phyloP scores from a whole-genome alignment of 192 early-diverging fungal genomes.

The Diversispora epigaea region DNA sequence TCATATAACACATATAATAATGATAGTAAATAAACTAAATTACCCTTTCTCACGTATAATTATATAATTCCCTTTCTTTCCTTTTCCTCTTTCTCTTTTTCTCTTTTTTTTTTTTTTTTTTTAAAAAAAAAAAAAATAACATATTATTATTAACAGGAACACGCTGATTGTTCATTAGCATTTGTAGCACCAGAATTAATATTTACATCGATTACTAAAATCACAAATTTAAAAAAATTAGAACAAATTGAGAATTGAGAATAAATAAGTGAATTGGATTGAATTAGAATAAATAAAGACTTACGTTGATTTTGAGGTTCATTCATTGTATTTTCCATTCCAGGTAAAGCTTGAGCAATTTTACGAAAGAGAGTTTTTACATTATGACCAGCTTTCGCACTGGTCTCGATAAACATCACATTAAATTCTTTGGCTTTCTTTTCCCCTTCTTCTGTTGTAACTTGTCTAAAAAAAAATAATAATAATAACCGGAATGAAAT shows the following conservation, averaged over 20 bases:
- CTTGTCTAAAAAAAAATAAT: conserved; percentile 62
- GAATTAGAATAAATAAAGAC: background rate
- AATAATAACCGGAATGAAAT: background rate
- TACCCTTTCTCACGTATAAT: too few species aligned
- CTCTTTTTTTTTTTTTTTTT: too few species aligned
- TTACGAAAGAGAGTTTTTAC: conserved; percentile 97
- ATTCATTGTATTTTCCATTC: conserved; percentile 69
- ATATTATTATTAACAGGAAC: too few species aligned
- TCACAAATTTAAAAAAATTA: background rate
- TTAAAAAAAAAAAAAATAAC: too few species aligned
- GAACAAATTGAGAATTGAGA: background rate
- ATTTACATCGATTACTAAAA: conserved; percentile 55
- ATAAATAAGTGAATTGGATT: background rate
- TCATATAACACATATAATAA: too few species aligned
- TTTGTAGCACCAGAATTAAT: conserved; percentile 43
- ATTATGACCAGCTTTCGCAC: conserved; percentile 98
- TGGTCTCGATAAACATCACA: conserved; percentile 99
- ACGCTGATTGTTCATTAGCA: too few species aligned
- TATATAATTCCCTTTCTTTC: too few species aligned
- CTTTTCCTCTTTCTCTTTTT: too few species aligned
- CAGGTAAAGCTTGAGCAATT: conserved; percentile 89
- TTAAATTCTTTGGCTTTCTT: conserved; percentile 95
- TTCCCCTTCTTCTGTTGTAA: conserved; percentile 96
- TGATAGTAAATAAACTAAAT: too few species aligned
- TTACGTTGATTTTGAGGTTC: conserved; percentile 46